Base-by-base conservation (phyloP, 345 rosid genomes). In the Brassica juncea region DNA sequence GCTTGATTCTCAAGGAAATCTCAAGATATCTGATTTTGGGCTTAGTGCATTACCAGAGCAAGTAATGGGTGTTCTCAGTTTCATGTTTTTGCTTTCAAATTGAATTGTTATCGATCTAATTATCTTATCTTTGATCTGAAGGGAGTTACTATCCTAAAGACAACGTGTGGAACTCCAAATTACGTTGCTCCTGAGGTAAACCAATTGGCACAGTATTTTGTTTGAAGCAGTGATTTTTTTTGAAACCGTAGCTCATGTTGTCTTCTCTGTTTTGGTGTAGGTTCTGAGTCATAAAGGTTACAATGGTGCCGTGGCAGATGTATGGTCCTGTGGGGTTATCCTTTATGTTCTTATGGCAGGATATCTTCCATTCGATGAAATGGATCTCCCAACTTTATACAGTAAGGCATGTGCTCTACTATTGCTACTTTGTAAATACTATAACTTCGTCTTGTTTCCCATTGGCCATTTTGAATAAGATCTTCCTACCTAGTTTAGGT, bases 171-270 rank as follows among this genome's bases (percentile, higher is more conserved):
- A 58, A 92, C 98, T 58, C 98, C 97, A 54, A 94, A 94, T 79
- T 94, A 94, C 67, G 98, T 94, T 27, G 99, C 99, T 68, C 99
- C 99, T 25, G 99, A 94, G 99, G 99, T 92, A 84, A 23, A 71
- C 68, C 23, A 60, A 73, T 32, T 10, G 21, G 57, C 60, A 14
- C 7, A 32, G 3, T 44, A 28, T n/a, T 32, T 74, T n/a, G 19
- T 8, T 8, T 39, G 39, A 49, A 16, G 15, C 19, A 21, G 23
- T n/a, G 0, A 57, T 72, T 52, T 66, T 66, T 37, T 19, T 49
- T 62, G 54, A 8, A 69, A 4, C 9, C 12, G n/a, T 59, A 28
- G 21, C 68, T 77, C 44, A 71, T 44, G 71, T 54, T 66, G 66
- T 27, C 31, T 47, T 74, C 66, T 65, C 8, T 71, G 63, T 80